Base-by-base conservation (phyloP, 2,329 filamentous ascomycete genomes). In the Aureobasidium mangrovei region DNA sequence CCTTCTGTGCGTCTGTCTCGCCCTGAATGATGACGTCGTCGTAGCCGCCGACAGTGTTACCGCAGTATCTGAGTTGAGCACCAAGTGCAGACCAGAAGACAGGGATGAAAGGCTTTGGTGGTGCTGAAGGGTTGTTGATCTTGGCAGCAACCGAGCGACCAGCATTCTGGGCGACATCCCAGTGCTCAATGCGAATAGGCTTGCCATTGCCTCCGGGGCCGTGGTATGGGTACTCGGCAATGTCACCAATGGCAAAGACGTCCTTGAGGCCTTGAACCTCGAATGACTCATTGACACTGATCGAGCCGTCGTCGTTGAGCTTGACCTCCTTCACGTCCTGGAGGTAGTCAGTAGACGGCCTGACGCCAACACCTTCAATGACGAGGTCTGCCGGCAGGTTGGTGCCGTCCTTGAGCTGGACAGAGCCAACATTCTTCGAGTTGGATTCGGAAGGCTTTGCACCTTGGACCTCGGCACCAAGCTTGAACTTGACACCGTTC, bases 1-100 rank as follows among this genome's bases (percentile, higher is more conserved):
- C 67, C 55, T 68, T 65, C 55, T 74, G 72, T 4, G 67, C 82
- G 3, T 83, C 84, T 0, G 84, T 81, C 61, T 87, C 80, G 9
- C 91, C 91, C 48, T 86, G 80, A 8, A 98, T 62, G 1, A 97
- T 77, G 4, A 96, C 65, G 62, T 94, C 90, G 66, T 98, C 93
- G 74, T 82, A 97, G 0, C 91, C 91, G 53, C 81, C 80, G 0
- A 76, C 72, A 0, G 91, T 89, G 73, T 91, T 93, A 9, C 93
- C 93, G 65, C 90, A 95, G 76, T 98, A 98, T 43, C 93, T 82
- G 63, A 98, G 71, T 72, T 98, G 93, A 4, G 83, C 80, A 4
- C 91, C 89, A 4, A 98, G 74, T 0, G 93, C 93, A 1, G 89
- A 95, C 93, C 93, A 98, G 76, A 98, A 98, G 48, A 98, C 81